Conservation (phyloP, 2,329 filamentous ascomycete species). For the Penicillium sp. region DNA sequence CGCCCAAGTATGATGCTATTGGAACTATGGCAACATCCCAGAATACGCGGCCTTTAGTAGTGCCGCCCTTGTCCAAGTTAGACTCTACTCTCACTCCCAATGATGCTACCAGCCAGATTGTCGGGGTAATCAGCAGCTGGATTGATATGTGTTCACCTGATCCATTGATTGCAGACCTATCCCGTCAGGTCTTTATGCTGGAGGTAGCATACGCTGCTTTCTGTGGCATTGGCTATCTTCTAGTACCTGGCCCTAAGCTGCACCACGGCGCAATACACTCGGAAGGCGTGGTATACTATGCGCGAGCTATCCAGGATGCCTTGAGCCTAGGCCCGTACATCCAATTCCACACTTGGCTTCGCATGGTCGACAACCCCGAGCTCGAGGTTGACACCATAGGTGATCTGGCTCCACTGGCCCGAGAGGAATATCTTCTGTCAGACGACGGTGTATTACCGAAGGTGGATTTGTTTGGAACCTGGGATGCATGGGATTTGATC, state of each 20-base stretch:
- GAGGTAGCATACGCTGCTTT: constrained; percentile 95
- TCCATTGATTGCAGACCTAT: constrained; percentile 76
- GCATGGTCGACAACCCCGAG: constrained; percentile 71
- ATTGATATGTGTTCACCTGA: constrained; percentile 82
- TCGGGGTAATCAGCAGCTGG: constrained; percentile 82
- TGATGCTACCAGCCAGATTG: constrained; percentile 73
- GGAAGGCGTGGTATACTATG: constrained; percentile 64
- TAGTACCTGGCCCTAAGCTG: constrained; percentile 71
- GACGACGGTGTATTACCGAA: constrained; percentile 41
- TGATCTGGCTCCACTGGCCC: constrained; percentile 41
- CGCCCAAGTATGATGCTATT: constrained; percentile 30
- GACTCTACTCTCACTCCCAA: constrained; percentile 66
- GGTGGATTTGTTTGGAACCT: constrained; percentile 69
- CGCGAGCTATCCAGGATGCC: constrained; percentile 75
- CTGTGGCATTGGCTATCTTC: constrained; percentile 77
- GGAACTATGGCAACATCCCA: constrained; percentile 39
- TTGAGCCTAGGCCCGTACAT: constrained; percentile 69
- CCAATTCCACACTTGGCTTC: constrained; percentile 73
- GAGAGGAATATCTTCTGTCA: constrained; percentile 36
- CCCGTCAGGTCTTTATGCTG: constrained; percentile 80
- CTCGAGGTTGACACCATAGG: constrained; percentile 46
- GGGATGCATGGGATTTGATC: constrained; percentile 93
- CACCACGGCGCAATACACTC: constrained; percentile 51
- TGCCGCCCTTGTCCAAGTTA: constrained; percentile 39
- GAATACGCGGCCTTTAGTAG: constrained; percentile 37